Conservation (phyloP, 2,329 filamentous ascomycete species). For the Aureobasidium musti region DNA sequence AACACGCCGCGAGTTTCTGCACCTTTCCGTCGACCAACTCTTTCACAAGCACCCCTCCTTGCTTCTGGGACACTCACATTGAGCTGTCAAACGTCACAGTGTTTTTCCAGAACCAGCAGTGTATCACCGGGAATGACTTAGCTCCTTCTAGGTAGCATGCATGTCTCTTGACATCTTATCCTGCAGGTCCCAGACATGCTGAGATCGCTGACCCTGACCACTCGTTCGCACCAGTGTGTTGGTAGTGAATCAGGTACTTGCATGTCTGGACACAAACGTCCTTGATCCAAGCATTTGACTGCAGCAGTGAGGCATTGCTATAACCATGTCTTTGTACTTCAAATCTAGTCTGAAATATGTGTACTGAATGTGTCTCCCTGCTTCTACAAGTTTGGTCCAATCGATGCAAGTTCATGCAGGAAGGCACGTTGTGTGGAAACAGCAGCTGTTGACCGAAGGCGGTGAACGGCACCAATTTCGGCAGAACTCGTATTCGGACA, state of each 20-base stretch:
- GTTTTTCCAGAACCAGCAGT: neutral
- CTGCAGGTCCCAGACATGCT: neutral
- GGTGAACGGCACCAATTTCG: neutral
- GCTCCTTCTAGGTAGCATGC: neutral
- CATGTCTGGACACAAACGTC: neutral
- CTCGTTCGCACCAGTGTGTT: neutral
- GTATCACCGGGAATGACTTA: neutral
- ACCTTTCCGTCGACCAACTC: slow-evolving; percentile 1
- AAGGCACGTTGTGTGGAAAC: slow-evolving; percentile 1
- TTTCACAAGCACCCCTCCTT: slow-evolving; percentile 3
- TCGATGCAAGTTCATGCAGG: neutral
- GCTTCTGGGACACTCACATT: neutral
- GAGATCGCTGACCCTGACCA: neutral
- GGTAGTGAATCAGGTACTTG: neutral
- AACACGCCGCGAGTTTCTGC: neutral
- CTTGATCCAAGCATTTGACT: neutral
- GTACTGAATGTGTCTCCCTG: neutral
- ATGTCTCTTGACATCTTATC: no score
- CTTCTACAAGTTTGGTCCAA: neutral
- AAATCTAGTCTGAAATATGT: no score
- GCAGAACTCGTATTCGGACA: neutral
- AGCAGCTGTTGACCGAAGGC: slow-evolving; percentile 5
- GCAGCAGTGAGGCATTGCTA: neutral
- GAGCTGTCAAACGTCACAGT: neutral
- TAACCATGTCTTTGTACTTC: neutral